These are phyloP conservation scores for Wallacemonas sp. DNA, from an alignment of 208 protist species.

Conservation along the genomic window DNA sequence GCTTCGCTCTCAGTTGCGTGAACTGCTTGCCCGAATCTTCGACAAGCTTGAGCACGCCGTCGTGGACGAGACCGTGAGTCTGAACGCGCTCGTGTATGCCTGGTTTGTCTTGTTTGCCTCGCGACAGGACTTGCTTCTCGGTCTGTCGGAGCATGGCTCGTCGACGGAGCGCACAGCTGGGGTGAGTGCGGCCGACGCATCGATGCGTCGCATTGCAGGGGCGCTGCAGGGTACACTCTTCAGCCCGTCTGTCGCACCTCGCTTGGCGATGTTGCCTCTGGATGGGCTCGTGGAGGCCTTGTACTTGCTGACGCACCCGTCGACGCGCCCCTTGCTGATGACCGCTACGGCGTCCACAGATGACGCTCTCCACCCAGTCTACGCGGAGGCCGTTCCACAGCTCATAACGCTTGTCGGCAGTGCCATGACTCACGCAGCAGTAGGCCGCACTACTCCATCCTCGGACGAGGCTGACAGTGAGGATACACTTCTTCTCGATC, in stretches of 20 bases:
- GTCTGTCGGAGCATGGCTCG: not conserved
- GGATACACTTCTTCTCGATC: constrained; percentile 16
- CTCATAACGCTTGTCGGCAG: no score
- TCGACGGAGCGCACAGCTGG: not conserved
- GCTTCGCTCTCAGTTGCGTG: constrained; percentile 19
- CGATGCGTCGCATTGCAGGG: constrained; percentile 22
- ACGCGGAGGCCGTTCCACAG: no score
- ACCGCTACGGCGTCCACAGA: no score
- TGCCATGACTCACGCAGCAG: no score
- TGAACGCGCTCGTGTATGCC: constrained; percentile 50
- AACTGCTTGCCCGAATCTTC: constrained; percentile 38
- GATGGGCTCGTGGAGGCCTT: constrained; percentile 26
- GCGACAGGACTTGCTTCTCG: constrained; percentile 28
- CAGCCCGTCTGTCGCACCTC: not conserved
- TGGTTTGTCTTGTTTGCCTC: constrained; percentile 44
- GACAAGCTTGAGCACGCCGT: constrained; percentile 31
- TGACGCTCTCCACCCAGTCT: no score
- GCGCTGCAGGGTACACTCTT: constrained; percentile 23
- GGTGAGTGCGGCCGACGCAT: constrained; percentile 4
- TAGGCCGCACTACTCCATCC: not conserved
- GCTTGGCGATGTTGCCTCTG: constrained; percentile 1
- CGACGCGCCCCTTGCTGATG: constrained; percentile 2
- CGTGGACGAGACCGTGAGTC: constrained; percentile 55
- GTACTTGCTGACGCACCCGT: constrained; percentile 27
- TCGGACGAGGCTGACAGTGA: not conserved